Conservation (phyloP, 352 stramenopile genomes). For the Pythium phragmitis region DNA sequence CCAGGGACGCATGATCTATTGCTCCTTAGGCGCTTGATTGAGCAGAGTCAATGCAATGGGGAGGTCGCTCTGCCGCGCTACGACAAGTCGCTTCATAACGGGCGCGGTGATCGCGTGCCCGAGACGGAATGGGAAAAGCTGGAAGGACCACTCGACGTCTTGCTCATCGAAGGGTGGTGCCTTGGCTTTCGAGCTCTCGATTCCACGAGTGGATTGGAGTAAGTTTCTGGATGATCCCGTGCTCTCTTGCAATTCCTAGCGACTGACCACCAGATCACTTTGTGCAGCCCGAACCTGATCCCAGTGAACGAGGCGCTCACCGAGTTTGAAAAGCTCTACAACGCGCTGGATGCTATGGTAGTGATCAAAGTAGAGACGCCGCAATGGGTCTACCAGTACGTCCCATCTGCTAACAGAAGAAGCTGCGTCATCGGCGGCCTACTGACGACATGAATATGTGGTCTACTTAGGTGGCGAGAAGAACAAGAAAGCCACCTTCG, state of each 20-base stretch:
- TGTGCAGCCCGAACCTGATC: conserved; percentile 47
- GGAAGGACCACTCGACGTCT: conserved; percentile 75
- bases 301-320: conserved; percentile 64
- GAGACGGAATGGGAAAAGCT: conserved; percentile 49
- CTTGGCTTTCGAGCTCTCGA: conserved; percentile 70
- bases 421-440: not conserved
- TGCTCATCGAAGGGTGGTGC: conserved; percentile 87
- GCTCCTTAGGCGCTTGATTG: conserved; percentile 61
- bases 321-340: conserved; percentile 67
- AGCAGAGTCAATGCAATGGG: conserved; percentile 47
- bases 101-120: conserved; percentile 70
- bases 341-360: conserved; percentile 60
- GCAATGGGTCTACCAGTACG: conserved; percentile 82
- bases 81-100: conserved; percentile 76
- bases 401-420: not conserved
- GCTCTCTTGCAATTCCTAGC: not conserved
- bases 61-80: conserved; percentile 65
- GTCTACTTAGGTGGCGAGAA: conserved; percentile 63
- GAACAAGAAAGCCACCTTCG: conserved; percentile 74
- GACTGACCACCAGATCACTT: not conserved
- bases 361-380: conserved; percentile 73
- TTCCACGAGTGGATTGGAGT: conserved; percentile 27
- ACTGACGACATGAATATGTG: conserved; percentile 1
- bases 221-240: not conserved
- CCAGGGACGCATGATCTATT: conserved; percentile 78